phyloP scores from a whole-genome alignment of 139 green algal genomes.

The Chlorella vulgaris region DNA sequence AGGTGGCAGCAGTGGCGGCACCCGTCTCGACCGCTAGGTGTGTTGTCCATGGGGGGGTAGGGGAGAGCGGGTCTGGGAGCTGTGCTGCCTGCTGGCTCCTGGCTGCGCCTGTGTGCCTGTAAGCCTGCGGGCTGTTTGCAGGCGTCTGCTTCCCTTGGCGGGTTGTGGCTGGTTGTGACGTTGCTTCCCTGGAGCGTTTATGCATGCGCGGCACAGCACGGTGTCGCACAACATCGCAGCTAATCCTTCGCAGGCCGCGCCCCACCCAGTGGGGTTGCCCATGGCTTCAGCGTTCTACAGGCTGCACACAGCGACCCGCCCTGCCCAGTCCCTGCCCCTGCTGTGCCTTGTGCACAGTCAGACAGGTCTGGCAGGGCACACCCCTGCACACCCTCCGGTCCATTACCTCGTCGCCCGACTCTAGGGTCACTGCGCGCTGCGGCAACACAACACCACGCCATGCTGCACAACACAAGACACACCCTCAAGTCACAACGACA shows the following conservation, averaged over 20 bases:
- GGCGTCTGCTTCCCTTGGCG: too few relatives aligned
- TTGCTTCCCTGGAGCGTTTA: too few relatives aligned
- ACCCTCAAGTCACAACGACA: too few relatives aligned
- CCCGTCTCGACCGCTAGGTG: not conserved
- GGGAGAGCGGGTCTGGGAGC: too few relatives aligned
- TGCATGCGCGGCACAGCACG: too few relatives aligned
- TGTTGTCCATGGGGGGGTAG: too few relatives aligned
- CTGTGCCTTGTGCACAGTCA: not conserved
- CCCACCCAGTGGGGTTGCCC: not conserved
- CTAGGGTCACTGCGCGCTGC: not conserved
- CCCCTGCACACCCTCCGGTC: not conserved
- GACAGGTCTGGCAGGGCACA: constrained; percentile 3
- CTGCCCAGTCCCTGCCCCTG: constrained; percentile 1
- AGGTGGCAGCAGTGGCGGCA: constrained; percentile 1
- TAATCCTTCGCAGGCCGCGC: constrained; percentile 19
- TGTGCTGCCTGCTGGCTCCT: not conserved
- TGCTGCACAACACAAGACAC: too few relatives aligned
- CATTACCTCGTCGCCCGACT: not conserved
- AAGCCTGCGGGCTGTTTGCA: too few relatives aligned
- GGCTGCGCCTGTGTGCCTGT: not conserved
- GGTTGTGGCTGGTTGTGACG: too few relatives aligned
- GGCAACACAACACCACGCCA: too few relatives aligned
- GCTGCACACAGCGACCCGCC: constrained; percentile 35
- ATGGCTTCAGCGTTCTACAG: constrained; percentile 42
- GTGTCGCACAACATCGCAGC: not conserved